These are phyloP conservation scores for Amorphotheca resinae DNA, from an alignment of 495 filamentous ascomycete genomes.

Conservation along the genomic window DNA sequence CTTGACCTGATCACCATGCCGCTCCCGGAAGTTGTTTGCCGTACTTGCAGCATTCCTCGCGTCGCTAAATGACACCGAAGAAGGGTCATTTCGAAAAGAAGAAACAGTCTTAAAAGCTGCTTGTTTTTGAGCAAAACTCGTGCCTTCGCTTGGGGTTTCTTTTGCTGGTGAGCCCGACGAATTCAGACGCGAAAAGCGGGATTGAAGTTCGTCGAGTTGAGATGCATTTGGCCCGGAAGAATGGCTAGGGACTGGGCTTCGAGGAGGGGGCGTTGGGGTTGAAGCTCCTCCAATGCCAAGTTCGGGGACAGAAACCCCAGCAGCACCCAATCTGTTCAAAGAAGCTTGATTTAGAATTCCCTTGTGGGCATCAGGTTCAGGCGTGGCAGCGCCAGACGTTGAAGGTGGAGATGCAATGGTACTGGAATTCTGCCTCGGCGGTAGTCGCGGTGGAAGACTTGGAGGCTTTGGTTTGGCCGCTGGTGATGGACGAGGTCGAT, in stretches of 20 bases:
- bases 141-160: constrained; percentile 32
- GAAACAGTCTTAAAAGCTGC: constrained; percentile 44
- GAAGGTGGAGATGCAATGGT: constrained; percentile 39
- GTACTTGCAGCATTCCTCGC: constrained; percentile 43
- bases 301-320: constrained; percentile 73
- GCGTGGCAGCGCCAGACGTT: constrained; percentile 27
- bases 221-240: constrained; percentile 1
- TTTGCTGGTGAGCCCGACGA: constrained; percentile 20
- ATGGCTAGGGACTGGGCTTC: constrained; percentile 6
- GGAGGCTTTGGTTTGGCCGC: constrained; percentile 30
- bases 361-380: constrained; percentile 23
- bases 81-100: constrained; percentile 41
- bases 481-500: constrained; percentile 12
- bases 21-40: constrained; percentile 57
- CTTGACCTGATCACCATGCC: constrained; percentile 60
- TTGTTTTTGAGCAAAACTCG: constrained; percentile 50
- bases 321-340: constrained; percentile 52
- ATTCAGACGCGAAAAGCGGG: constrained; percentile 25
- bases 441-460: constrained; percentile 58
- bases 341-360: constrained; percentile 56
- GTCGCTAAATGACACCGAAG: constrained; percentile 44
- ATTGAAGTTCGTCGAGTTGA: constrained; percentile 54
- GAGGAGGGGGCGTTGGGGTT: constrained; percentile 8
- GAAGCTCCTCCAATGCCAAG: constrained; percentile 52
- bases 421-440: constrained; percentile 50